Percentiles rank a stretch among this genome's conserved stretches.
Evolutionary conservation across 164 flowering plant species (phyloP).

Genomic region (Sextonia rubra): DNA sequence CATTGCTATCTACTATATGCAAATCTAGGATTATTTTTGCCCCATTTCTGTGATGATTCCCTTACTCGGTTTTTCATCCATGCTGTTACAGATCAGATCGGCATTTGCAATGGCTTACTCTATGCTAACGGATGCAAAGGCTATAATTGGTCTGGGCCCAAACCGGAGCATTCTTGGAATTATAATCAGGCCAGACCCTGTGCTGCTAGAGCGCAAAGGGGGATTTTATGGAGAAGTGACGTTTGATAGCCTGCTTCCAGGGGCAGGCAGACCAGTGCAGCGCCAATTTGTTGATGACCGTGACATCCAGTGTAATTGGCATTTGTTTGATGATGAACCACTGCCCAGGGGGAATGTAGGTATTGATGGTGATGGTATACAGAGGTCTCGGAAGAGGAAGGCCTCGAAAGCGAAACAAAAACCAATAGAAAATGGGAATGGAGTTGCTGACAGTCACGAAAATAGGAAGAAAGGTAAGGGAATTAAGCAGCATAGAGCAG

Average conservation of each 20-base stretch:
- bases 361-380: conserved; percentile 16
- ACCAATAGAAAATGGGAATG: conserved; percentile 26
- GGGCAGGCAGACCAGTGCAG: conserved; percentile 60
- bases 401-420: conserved; percentile 25
- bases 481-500: conserved; percentile 20
- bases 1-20: no score
- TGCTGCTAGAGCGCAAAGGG: conserved; percentile 74
- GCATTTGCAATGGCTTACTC: conserved; percentile 85
- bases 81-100: conserved; percentile 60
- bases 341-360: conserved; percentile 47
- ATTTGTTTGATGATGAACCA: conserved; percentile 56
- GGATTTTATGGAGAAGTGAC: conserved; percentile 65
- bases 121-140: conserved; percentile 59
- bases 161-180: conserved; percentile 83
- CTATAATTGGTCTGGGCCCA: conserved; percentile 58
- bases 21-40: background rate
- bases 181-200: conserved; percentile 84
- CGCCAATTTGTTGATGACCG: conserved; percentile 25
- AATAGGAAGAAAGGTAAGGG: conserved; percentile 28
- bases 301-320: conserved; percentile 76
- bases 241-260: conserved; percentile 64
- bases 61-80: background rate
- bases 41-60: background rate
- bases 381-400: conserved; percentile 38
- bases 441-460: conserved; percentile 3